These are phyloP conservation scores for Zoysia pacifica DNA, from an alignment of 176 grass and related monocot species.

Conservation along the genomic window DNA sequence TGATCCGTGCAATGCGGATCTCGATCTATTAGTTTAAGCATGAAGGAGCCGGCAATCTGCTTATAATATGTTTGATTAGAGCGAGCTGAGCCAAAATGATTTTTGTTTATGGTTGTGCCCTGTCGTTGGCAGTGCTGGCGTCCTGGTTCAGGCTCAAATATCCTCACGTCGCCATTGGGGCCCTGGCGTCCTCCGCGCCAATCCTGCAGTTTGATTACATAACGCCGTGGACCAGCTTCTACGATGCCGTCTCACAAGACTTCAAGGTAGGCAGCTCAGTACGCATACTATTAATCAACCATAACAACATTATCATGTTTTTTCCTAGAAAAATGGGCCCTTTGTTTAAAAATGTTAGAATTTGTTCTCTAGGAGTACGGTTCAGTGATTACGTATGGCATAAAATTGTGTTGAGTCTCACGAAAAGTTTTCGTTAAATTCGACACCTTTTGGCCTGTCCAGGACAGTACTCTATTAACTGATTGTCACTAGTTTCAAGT, in stretches of 20 bases:
- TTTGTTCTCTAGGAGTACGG: too few relatives aligned
- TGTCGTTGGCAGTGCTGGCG: constrained; percentile 64
- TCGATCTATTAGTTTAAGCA: constrained; percentile 18
- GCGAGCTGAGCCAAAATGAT: not conserved
- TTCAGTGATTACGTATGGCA: not conserved
- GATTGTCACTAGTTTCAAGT: not conserved
- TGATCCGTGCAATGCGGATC: not conserved
- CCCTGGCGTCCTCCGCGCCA: constrained; percentile 80
- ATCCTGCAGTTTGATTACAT: constrained; percentile 90
- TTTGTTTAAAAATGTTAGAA: not conserved
- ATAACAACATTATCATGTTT: not conserved
- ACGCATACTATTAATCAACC: not conserved
- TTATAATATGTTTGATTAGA: not conserved
- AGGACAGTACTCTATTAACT: not conserved
- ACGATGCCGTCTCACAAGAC: constrained; percentile 77
- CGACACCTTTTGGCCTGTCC: not conserved
- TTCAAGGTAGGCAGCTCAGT: constrained; percentile 54
- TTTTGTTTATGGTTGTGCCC: constrained; percentile 2
- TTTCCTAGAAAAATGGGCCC: not conserved
- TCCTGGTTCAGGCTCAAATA: constrained; percentile 99
- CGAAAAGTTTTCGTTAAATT: not conserved
- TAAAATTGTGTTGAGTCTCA: not conserved
- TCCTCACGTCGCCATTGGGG: constrained; percentile 86
- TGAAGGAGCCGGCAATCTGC: not conserved
- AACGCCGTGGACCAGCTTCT: constrained; percentile 77